Conservation (phyloP, 192 early-diverging fungal species). For the Coemansia sp. region DNA sequence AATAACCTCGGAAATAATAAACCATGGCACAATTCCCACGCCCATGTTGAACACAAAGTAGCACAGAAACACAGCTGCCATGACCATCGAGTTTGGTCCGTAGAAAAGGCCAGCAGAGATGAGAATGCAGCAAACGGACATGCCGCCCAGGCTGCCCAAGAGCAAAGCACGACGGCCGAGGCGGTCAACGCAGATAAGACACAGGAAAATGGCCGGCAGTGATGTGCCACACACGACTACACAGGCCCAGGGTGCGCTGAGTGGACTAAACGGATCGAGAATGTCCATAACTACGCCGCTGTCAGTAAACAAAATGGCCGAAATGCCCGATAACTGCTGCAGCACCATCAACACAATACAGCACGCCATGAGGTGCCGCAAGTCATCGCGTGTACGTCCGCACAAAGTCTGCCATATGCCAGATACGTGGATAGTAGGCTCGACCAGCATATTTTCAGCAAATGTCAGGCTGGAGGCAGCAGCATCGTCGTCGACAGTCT, state of each 20-base stretch:
- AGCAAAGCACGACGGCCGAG: slow-evolving; percentile 70
- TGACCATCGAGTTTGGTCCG: slow-evolving; percentile 54
- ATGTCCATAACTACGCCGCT: slow-evolving; percentile 56
- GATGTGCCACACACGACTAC: slow-evolving; percentile 62
- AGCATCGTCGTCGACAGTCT: not conserved
- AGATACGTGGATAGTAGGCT: slow-evolving; percentile 3
- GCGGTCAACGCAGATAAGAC: slow-evolving; percentile 61
- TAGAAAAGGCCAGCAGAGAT: slow-evolving; percentile 60
- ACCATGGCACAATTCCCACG: slow-evolving; percentile 77
- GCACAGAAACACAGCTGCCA: slow-evolving; percentile 65
- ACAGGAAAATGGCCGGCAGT: slow-evolving; percentile 62
- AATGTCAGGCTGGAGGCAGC: slow-evolving; percentile 19
- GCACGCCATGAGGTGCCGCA: slow-evolving; percentile 51
- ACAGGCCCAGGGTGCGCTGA: slow-evolving; percentile 28
- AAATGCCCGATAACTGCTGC: slow-evolving; percentile 74
- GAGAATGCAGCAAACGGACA: slow-evolving; percentile 58
- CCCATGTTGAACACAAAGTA: slow-evolving; percentile 73
- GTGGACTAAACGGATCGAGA: slow-evolving; percentile 58
- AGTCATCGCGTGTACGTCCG: slow-evolving; percentile 37
- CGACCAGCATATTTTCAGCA: not conserved
- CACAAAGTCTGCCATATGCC: slow-evolving; percentile 28
- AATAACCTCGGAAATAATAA: slow-evolving; percentile 68
- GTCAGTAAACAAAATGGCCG: slow-evolving; percentile 66
- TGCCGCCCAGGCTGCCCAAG: slow-evolving; percentile 61
- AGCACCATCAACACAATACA: slow-evolving; percentile 61